Conservation (phyloP, 2,329 filamentous ascomycete genomes). For the Teratosphaeria zuluensis region DNA sequence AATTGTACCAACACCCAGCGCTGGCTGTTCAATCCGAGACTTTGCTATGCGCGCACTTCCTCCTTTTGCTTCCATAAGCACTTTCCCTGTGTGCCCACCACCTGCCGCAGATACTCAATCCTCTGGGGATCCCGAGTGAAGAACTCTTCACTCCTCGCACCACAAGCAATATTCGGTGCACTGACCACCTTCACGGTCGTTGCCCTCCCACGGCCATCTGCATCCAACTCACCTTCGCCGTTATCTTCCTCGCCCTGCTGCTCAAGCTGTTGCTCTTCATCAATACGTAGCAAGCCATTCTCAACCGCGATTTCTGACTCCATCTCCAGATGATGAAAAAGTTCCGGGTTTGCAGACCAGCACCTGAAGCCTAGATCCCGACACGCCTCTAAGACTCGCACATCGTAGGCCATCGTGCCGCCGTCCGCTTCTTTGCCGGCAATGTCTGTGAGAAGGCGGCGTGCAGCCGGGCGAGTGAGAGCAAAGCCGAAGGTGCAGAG, state of each 20-base stretch:
- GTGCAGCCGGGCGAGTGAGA: slow-evolving; percentile 29
- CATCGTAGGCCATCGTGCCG: slow-evolving; percentile 31
- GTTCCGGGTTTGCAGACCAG: slow-evolving; percentile 28
- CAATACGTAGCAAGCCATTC: slow-evolving; percentile 1
- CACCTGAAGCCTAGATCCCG: slow-evolving; percentile 27
- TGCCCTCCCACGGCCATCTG: not conserved
- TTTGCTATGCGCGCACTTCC: not conserved
- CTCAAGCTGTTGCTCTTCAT: not conserved
- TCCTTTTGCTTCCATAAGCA: slow-evolving; percentile 23
- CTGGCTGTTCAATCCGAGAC: not conserved
- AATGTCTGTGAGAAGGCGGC: slow-evolving; percentile 26
- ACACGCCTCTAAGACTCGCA: slow-evolving; percentile 30
- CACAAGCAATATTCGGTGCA: slow-evolving; percentile 26
- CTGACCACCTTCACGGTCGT: slow-evolving; percentile 1
- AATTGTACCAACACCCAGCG: not conserved
- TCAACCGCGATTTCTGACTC: slow-evolving; percentile 29
- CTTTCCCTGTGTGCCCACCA: slow-evolving; percentile 28
- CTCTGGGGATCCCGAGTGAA: slow-evolving; percentile 24
- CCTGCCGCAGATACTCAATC: slow-evolving; percentile 26
- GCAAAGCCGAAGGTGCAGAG: slow-evolving; percentile 39
- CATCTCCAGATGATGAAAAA: slow-evolving; percentile 31
- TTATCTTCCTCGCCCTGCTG: not conserved
- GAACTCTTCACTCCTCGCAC: slow-evolving; percentile 30
- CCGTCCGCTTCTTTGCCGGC: slow-evolving; percentile 21
- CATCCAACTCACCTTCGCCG: not conserved